Base-by-base conservation (phyloP, 2,329 filamentous ascomycete genomes). In the Dichotomopilus funicola region DNA sequence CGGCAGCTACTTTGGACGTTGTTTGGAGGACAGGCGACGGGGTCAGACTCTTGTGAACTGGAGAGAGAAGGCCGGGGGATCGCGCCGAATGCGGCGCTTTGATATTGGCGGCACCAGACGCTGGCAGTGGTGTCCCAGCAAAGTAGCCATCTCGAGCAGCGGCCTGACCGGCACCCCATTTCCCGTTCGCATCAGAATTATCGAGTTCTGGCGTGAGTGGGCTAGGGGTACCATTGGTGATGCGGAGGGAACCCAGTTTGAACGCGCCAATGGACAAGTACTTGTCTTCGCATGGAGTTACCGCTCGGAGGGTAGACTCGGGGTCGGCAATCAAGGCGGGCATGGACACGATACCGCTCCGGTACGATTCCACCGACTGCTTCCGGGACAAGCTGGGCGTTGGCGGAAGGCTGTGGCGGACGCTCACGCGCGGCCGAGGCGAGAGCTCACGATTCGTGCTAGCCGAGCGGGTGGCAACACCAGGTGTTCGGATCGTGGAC, bases 261-360 rank as follows among this genome's bases (percentile, higher is more conserved):
- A 83, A 85, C 9, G 75, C 79, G 3, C 83, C 83, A 36, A 82
- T 76, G 46, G 84, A 80, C 57, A 74, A 74, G 62, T 85, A 85
- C n/a, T 80, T 76, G 34, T 72, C 67, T 31, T 84, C 81, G 42
- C 71, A 77, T 0, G 82, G 78, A 1, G 78, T 81, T 34, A 70
- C 61, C 8, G 69, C 73, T n/a, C 74, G 70, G 33, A 68, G 69
- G 13, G 67, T 55, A 0, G 64, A 59, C 9, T 67, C 66, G 1
- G 61, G 49, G 37, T 68, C 63, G 10, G 56, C 51, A 1, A 61
- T 47, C 13, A 60, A 57, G 3, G 67, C 61, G 27, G 70, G 70
- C 64, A 74, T 67, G 1, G 72, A 72, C 56, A 71, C 55, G 13
- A 69, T 65, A 4, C 68, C 68, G 42, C 61, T 63, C 42, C 62